Conservation (phyloP, 176 grass and related monocot genomes). For the Puccinellia tenuiflora region DNA sequence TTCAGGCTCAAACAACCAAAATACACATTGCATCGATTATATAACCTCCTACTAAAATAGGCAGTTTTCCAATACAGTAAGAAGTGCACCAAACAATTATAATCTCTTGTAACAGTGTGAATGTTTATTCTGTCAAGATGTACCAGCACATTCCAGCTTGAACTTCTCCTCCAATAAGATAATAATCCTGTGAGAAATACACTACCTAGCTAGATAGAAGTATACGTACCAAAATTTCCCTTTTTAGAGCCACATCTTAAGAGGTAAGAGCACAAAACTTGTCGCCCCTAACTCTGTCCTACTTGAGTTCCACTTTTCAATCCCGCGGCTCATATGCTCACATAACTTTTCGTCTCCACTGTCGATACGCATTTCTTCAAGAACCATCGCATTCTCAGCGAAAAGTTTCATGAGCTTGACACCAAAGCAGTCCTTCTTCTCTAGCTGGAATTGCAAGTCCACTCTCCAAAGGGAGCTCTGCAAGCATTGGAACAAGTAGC, state of each 20-base stretch:
- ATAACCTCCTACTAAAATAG: too few species aligned
- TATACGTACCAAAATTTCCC: background rate
- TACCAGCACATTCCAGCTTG: background rate
- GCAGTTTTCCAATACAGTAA: too few species aligned
- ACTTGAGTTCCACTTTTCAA: background rate
- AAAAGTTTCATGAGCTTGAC: background rate
- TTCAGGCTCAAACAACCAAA: background rate
- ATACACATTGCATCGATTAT: too few species aligned
- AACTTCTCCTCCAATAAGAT: background rate
- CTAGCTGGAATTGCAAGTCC: background rate
- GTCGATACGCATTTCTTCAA: background rate
- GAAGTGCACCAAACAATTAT: background rate
- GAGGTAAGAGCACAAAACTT: background rate
- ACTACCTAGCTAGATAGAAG: background rate
- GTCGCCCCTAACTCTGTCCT: background rate
- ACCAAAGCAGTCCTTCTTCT: background rate
- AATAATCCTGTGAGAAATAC: background rate
- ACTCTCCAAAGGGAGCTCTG: background rate
- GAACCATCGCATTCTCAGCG: background rate
- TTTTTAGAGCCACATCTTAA: too few species aligned
- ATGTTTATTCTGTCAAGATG: background rate
- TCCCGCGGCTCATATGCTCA: background rate
- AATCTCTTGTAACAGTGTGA: background rate
- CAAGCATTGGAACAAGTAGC: background rate
- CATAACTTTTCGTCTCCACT: background rate